Evolutionary conservation across 805 yeast species (phyloP).

Genomic region (Kodamaea kaohsiungensis): DNA sequence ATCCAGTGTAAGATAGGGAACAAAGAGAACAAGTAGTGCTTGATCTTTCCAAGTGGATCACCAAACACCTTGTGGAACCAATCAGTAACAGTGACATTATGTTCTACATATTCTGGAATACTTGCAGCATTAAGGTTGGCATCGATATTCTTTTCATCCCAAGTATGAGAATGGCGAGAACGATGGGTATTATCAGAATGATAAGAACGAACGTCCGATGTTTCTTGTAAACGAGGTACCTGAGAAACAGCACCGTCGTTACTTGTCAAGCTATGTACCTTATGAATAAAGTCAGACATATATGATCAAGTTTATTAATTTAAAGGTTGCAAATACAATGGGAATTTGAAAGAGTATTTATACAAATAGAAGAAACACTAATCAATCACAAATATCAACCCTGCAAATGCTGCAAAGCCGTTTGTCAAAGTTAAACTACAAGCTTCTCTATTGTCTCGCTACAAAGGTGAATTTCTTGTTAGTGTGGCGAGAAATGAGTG

Average conservation of each 20-base stretch:
- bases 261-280: slow-evolving; percentile 9
- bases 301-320: background rate
- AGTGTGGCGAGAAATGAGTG: slow-evolving; percentile 5
- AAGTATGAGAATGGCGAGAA: slow-evolving; percentile 3
- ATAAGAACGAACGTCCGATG: slow-evolving; percentile 12
- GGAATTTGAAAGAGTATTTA: slow-evolving; percentile 2
- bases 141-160: slow-evolving; percentile 8
- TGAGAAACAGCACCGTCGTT: slow-evolving; percentile 19
- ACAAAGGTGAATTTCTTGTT: slow-evolving; percentile 2
- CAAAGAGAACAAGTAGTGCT: slow-evolving; percentile 56
- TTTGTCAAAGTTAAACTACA: background rate
- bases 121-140: slow-evolving; percentile 11
- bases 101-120: slow-evolving; percentile 41
- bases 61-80: slow-evolving; percentile 29
- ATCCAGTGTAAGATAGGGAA: slow-evolving; percentile 88
- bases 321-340: background rate
- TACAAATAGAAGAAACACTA: background rate
- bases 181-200: slow-evolving; percentile 17
- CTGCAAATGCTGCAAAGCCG: slow-evolving; percentile 1
- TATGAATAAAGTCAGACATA: slow-evolving; percentile 16
- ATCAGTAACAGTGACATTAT: slow-evolving; percentile 33
- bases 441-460: background rate
- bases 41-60: slow-evolving; percentile 42
- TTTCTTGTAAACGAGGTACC: slow-evolving; percentile 23
- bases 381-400: background rate